Evolutionary conservation across 371 early-diverging fungal genomes (phyloP), one percentile per base, ranked within the genome.

Genomic region (Rhizopus stolonifer): DNA sequence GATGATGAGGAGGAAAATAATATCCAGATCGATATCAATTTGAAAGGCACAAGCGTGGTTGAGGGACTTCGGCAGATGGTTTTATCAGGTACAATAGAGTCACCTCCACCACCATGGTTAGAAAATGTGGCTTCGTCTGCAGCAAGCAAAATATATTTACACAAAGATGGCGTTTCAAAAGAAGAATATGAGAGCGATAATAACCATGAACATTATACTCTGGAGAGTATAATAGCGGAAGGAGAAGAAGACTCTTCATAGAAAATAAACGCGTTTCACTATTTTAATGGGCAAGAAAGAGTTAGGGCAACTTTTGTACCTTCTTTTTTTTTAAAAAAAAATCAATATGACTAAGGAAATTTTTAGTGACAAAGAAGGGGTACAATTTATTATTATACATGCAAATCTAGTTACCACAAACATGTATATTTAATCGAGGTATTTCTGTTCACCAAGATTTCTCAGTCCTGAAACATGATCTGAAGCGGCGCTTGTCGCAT

Each of bases 41-140:
- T 83, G 46, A 69, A 72, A 18, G 84, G 84, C 0, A 39, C 47
- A 0, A 80, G 74, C 68, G 76, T 83, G 11, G 65, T 78, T 26
- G 73, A 77, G 34, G 84, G 84, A 4, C 19, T 83, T 13, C 69
- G 63, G 45, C 55, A 59, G 10, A 39, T 79, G 46, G 56, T 73
- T 22, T 52, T 65, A 4, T 47, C 60, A 6, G 84, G 80, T 1
- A 50, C 69, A 17, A 52, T 77, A 1, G 61, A 69, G 13, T 26
- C 58, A 4, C 69, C 79, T 4, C 54, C 77, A 40, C 79, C 79
- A 0, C 50, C 50, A 7, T 83, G 76, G 64, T 39, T 81, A 32
- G 56, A 61, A 2, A 70, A 68, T n/a, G 26, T 69, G 0, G 63
- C 59, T 17, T 13, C 62, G 1, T 46, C 62, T 15, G 58, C 48